Evolutionary conservation across 805 yeast genomes (phyloP), one percentile per base, ranked within the genome.

Genomic region (fission yeast (Schizosaccharomyces pombe)): DNA sequence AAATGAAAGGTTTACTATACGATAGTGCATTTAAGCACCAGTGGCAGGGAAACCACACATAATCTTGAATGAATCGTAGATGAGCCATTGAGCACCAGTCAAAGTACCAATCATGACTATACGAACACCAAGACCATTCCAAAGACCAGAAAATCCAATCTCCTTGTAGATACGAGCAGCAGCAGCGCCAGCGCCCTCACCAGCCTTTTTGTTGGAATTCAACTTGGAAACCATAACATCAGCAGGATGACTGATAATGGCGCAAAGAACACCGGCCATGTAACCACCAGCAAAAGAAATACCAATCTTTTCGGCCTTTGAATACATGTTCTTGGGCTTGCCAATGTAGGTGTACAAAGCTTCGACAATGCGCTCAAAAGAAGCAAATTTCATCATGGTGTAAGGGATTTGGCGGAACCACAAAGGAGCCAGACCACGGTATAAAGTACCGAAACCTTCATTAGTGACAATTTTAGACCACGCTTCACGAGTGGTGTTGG

Each of bases 401-500:
- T 84, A 91, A 57, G 78, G 72, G 57, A 85, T 77, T 67, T 91
- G 97, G 75, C 98, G 82, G 94, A 95, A 91, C 64, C 91, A 69
- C 11, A 98, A 89, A 31, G 99, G 99, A 59, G 87, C 66, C 76
- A 91, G 89, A 43, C 98, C 98, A 72, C 86, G 89, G 70, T 87
- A 89, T 56, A 91, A 75, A 5, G 97, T 95, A 52, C 70, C 72
- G 62, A 85, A 76, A 31, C 99, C 98, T 74, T 91, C 99, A 69
- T 87, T 97, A 65, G 72, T 77, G 62, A 79, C 78, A 26, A 91
- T 84, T 69, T 82, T 86, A 60, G 89, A 81, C 43, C 86, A 76
- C 9, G 85, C 95, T 61, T 85, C 95, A 24, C 76, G 74, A 68
- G 87, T 87, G 47, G 94, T 87, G 58, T 75, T 80, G 71, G 81